Conservation (phyloP, 2,329 filamentous ascomycete species). For the Fusarium piperis region DNA sequence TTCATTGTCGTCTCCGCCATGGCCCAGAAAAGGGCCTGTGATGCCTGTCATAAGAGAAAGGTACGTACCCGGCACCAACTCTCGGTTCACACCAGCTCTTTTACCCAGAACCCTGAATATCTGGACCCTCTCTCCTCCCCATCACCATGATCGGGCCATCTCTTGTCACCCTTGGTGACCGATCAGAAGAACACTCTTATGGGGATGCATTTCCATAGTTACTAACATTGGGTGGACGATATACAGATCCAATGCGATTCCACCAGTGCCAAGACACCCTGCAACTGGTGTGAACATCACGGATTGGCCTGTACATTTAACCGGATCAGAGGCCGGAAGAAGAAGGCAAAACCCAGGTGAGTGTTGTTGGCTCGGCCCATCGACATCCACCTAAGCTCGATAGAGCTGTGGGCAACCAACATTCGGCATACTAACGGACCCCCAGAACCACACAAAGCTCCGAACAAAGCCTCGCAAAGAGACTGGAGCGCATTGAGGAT, state of each 20-base stretch:
- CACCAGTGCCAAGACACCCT: conserved; percentile 6
- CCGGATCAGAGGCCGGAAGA: conserved; percentile 37
- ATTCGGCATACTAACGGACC: background rate
- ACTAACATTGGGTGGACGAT: background rate
- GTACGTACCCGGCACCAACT: conserved; percentile 21
- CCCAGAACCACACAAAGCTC: conserved; percentile 19
- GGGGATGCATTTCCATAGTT: background rate
- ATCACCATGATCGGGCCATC: conserved; percentile 7
- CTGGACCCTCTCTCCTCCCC: background rate
- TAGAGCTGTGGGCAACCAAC: background rate
- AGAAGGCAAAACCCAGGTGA: conserved; percentile 25
- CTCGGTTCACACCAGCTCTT: background rate
- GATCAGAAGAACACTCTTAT: background rate
- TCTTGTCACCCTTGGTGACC: conserved; percentile 3
- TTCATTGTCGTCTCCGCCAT: conserved; percentile 6
- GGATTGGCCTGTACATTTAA: conserved; percentile 38
- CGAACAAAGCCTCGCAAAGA: conserved; percentile 33
- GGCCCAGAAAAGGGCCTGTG: conserved; percentile 33
- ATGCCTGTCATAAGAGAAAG: conserved; percentile 39
- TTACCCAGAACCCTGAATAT: background rate
- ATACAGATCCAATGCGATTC: conserved; percentile 37
- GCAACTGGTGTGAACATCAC: conserved; percentile 41
- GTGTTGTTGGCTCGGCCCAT: background rate
- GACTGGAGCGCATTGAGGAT: conserved; percentile 35
- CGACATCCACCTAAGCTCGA: background rate